phyloP scores from a whole-genome alignment of 2,329 filamentous ascomycete genomes.

The Plenodomus tracheiphilus region DNA sequence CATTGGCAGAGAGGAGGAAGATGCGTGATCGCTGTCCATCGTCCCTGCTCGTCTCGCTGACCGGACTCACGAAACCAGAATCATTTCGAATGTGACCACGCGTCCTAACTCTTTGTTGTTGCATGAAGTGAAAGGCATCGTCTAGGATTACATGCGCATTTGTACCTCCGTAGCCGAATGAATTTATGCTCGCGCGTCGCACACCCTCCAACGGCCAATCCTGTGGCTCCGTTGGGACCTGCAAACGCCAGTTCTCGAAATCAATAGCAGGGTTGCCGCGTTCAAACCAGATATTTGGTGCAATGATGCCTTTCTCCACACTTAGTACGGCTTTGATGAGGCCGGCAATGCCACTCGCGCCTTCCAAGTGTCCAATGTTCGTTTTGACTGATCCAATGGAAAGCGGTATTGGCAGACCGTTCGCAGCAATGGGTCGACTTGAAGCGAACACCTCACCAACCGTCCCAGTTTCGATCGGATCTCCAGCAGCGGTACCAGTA shows the following conservation, averaged over 20 bases:
- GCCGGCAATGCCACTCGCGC: slow-evolving; percentile 43
- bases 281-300: slow-evolving; percentile 26
- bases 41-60: slow-evolving; percentile 1
- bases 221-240: slow-evolving; percentile 13
- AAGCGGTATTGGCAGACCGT: slow-evolving; percentile 8
- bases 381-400: slow-evolving; percentile 32
- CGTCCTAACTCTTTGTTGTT: background rate
- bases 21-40: slow-evolving; percentile 1
- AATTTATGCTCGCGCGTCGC: slow-evolving; percentile 21
- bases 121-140: slow-evolving; percentile 27
- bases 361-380: slow-evolving; percentile 50
- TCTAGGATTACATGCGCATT: slow-evolving; percentile 28
- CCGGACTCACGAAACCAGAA: slow-evolving; percentile 9
- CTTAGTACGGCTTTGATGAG: slow-evolving; percentile 46
- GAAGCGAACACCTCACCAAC: slow-evolving; percentile 10
- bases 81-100: slow-evolving; percentile 5
- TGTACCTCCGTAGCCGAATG: slow-evolving; percentile 28
- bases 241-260: slow-evolving; percentile 11
- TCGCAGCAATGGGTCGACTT: slow-evolving; percentile 5
- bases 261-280: slow-evolving; percentile 16
- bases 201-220: slow-evolving; percentile 15
- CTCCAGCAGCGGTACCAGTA: slow-evolving; percentile 34
- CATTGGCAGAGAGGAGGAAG: slow-evolving; percentile 19
- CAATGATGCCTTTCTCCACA: slow-evolving; percentile 42
- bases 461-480: slow-evolving; percentile 19